These are phyloP conservation scores for Trametes punicea DNA, from an alignment of 768 basidiomycete species.

Conservation along the genomic window DNA sequence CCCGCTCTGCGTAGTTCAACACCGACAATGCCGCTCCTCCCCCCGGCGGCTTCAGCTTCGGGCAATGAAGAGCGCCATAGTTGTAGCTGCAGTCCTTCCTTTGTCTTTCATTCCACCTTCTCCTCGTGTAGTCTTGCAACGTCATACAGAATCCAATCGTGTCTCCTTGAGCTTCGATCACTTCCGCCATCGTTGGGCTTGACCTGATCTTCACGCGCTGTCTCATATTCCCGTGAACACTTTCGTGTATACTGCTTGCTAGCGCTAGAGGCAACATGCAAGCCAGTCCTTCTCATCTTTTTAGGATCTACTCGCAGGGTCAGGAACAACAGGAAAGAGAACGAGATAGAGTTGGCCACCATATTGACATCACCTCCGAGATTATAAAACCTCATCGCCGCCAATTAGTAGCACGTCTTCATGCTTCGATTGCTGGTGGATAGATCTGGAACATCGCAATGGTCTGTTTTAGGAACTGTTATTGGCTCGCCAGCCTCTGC, in stretches of 20 bases:
- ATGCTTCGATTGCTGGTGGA: too few relatives aligned
- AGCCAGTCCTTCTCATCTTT: conserved; percentile 1
- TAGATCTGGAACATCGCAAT: too few relatives aligned
- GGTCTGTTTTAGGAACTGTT: too few relatives aligned
- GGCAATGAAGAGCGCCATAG: conserved; percentile 45
- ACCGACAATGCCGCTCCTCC: conserved; percentile 84
- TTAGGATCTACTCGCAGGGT: too few relatives aligned
- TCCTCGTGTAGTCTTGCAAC: conserved; percentile 20
- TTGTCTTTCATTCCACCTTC: conserved; percentile 7
- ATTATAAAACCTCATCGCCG: too few relatives aligned
- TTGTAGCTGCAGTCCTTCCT: conserved; percentile 12
- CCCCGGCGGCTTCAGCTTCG: conserved; percentile 96
- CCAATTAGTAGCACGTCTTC: too few relatives aligned
- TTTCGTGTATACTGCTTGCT: conserved; percentile 14
- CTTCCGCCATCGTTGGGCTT: neutral
- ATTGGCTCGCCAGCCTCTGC: too few relatives aligned
- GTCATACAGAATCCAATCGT: conserved; percentile 21
- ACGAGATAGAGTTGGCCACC: too few relatives aligned
- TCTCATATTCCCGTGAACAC: conserved; percentile 13
- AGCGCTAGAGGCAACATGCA: conserved; percentile 1
- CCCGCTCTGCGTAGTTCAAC: conserved; percentile 56
- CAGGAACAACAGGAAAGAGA: too few relatives aligned
- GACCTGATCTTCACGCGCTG: conserved; percentile 5
- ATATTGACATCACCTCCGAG: too few relatives aligned
- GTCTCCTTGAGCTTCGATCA: conserved; percentile 1